Conservation (phyloP, 2,329 filamentous ascomycete genomes). For the Dactylellina haptotyla region DNA sequence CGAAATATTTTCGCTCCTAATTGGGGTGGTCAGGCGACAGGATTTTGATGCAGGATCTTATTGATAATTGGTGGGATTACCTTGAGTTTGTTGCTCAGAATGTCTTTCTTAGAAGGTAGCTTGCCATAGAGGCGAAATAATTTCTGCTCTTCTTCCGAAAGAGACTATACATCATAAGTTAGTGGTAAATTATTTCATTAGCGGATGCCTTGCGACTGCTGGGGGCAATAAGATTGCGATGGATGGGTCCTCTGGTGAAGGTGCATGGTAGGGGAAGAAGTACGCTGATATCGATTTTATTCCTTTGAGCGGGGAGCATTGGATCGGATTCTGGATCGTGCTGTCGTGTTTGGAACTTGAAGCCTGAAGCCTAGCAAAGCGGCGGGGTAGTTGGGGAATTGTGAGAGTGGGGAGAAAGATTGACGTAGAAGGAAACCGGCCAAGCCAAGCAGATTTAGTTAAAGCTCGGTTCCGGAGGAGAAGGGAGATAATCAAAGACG, state of each 20-base stretch:
- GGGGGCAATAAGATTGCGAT: too few species aligned
- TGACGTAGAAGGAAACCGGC: too few species aligned
- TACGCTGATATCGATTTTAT: constrained; percentile 97
- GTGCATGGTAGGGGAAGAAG: constrained; percentile 64
- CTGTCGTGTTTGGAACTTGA: background rate
- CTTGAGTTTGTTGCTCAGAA: constrained; percentile 97
- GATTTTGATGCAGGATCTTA: constrained; percentile 1
- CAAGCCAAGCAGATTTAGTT: too few species aligned
- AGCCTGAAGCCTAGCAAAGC: background rate
- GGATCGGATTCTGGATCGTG: background rate
- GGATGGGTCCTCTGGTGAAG: too few species aligned
- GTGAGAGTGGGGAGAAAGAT: too few species aligned
- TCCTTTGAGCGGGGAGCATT: constrained; percentile 73
- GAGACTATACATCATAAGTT: too few species aligned
- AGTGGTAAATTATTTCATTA: too few species aligned
- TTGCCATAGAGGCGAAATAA: constrained; percentile 98
- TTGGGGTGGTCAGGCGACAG: background rate
- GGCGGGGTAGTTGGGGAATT: too few species aligned
- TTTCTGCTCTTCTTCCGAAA: constrained; percentile 93
- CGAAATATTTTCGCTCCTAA: constrained; percentile 95
- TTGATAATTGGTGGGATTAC: constrained; percentile 61
- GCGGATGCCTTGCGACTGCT: too few species aligned
- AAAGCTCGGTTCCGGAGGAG: too few species aligned
- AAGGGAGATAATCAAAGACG: too few species aligned
- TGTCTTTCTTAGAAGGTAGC: constrained; percentile 92